Base-by-base conservation (phyloP, 768 basidiomycete species). In the Tylopilus sp. region DNA sequence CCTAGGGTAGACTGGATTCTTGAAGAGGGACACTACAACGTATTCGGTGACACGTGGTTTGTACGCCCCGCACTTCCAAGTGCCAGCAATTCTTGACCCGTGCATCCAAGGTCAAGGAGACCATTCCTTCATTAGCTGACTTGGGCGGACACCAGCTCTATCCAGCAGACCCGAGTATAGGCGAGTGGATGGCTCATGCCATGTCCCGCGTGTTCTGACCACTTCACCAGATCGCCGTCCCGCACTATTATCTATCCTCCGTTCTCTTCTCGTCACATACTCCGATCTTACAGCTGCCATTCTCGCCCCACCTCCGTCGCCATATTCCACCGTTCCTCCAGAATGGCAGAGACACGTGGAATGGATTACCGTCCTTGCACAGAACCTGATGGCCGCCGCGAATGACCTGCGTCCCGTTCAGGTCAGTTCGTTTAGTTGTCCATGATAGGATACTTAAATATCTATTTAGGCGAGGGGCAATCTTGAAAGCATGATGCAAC, bases 1-100 rank as follows among this genome's bases (percentile, higher is more conserved):
- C 93, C 93, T 33, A 79, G 91, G 40, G 83, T 88, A 13, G 92
- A 94, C 62, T 94, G 92, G 91, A 88, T 95, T 46, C 75, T 90
- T 1, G 88, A 93, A 58, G 90, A 91, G 54, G 86, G 86, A 1
- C 75, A 81, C 55, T 95, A 91, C 66, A 79, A 80, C 47, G 86
- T 85, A 15, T 95, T 87, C 69, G 91, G 90, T n/a, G 89, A 94
- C 66, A 78, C 78, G 60, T 95, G 90, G 88, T 86, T 86, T 81
- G 90, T 93, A 73, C 69, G 88, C 66, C 59, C 18, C 11, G 39
- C 45, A 30, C 58, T 43, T 57, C 25, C 44, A 48, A 28, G 28
- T 41, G 40, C 39, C 38, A 57, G 40, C 58, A 55, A 48, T 47
- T 46, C 48, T 57, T 58, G 17, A 65, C 59, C 15, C 30, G n/a